Evolutionary conservation across 768 basidiomycete species (phyloP).

Genomic region (Tulasnella sp.): DNA sequence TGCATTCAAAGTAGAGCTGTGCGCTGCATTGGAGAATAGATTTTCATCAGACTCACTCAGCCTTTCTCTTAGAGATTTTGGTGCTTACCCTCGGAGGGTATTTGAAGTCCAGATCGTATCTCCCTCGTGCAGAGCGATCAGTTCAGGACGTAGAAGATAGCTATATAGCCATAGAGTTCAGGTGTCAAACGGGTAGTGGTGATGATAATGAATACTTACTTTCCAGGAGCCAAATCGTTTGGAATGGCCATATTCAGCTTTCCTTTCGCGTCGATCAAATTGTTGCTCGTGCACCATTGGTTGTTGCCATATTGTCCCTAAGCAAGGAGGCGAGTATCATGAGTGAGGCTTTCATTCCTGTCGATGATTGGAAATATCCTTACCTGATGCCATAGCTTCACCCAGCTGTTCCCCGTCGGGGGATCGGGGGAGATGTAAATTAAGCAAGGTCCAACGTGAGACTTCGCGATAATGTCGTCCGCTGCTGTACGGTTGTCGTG

Average conservation of each 20-base stretch:
- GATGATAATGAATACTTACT: not conserved
- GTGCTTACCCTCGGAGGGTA: not conserved
- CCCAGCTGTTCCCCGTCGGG: constrained; percentile 8
- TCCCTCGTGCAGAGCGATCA: not conserved
- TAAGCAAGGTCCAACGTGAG: constrained; percentile 1
- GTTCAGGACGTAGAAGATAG: constrained; percentile 6
- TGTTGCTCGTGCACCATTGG: constrained; percentile 1
- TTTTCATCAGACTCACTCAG: not conserved
- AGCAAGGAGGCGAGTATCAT: not conserved
- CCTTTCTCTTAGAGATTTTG: not conserved
- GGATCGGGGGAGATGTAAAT: constrained; percentile 10
- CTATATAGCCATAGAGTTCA: not conserved
- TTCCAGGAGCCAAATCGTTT: constrained; percentile 7
- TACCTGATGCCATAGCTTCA: constrained; percentile 5
- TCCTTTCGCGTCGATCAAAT: not conserved
- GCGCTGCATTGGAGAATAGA: not conserved
- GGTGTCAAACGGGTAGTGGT: not conserved
- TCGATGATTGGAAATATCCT: not conserved
- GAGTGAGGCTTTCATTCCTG: not conserved
- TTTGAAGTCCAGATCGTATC: not conserved
- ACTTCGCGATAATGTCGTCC: constrained; percentile 6
- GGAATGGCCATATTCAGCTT: constrained; percentile 6
- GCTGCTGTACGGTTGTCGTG: not conserved
- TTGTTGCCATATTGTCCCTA: not conserved
- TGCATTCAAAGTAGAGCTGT: constrained; percentile 7